These are phyloP conservation scores for Pterula multifida DNA, from an alignment of 1,284 basidiomycete genomes.

Conservation along the genomic window DNA sequence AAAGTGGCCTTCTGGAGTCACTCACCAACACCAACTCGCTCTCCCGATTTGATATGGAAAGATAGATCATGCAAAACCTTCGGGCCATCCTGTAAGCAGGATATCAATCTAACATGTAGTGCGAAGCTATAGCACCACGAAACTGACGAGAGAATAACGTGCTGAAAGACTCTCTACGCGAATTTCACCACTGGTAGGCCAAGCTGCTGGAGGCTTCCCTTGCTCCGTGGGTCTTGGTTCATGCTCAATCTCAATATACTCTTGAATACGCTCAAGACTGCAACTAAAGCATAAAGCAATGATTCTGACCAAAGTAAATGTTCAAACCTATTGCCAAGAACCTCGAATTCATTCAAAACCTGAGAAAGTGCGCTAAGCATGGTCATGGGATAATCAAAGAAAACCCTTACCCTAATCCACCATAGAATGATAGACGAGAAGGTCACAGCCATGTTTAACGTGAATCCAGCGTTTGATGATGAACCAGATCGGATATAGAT, in stretches of 20 bases:
- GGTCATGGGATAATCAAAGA: background rate
- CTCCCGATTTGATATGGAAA: conserved; percentile 44
- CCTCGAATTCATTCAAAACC: conserved; percentile 45
- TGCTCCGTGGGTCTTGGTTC: conserved; percentile 39
- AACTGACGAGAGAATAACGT: conserved; percentile 30
- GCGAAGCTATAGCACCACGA: background rate
- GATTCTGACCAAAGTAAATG: conserved; percentile 11
- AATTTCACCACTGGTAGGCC: conserved; percentile 65
- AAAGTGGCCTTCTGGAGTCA: conserved; percentile 6
- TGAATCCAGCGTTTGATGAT: conserved; percentile 40
- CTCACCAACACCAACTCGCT: conserved; percentile 48
- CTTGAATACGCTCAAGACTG: conserved; percentile 66
- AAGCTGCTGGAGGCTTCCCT: conserved; percentile 61
- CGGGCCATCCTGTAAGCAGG: conserved; percentile 20
- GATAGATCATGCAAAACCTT: conserved; percentile 43
- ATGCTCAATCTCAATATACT: conserved; percentile 62
- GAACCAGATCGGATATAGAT: conserved; percentile 30
- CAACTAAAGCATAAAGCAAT: conserved; percentile 7
- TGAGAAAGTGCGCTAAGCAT: conserved; percentile 11
- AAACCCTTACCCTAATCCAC: conserved; percentile 22
- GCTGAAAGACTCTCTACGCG: conserved; percentile 51
- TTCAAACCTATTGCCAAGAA: conserved; percentile 39
- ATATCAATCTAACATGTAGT: background rate
- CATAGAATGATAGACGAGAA: conserved; percentile 45
- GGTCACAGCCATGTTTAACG: conserved; percentile 43